These are phyloP conservation scores for Forsythia viridissima DNA, from an alignment of 257 asterid species.

Conservation along the genomic window DNA sequence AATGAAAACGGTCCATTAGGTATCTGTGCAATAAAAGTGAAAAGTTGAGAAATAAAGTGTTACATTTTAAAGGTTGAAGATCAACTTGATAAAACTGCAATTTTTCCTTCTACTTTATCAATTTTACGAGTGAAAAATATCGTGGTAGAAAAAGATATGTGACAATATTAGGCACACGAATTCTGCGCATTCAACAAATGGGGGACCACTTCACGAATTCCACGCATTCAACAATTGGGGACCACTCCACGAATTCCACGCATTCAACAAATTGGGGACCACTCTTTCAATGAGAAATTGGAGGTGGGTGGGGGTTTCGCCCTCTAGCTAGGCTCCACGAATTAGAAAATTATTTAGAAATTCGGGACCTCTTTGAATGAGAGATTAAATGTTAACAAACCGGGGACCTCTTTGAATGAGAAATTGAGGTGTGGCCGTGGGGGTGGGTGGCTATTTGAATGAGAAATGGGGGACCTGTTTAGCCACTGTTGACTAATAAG, in stretches of 20 bases:
- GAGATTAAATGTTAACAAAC: neutral
- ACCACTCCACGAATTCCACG: neutral
- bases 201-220: neutral
- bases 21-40: neutral
- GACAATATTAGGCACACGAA: neutral
- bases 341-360: neutral
- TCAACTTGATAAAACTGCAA: too few species aligned
- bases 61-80: too few species aligned
- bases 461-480: neutral
- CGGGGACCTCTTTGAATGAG: neutral
- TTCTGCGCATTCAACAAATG: neutral
- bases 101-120: too few species aligned
- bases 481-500: neutral
- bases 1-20: neutral
- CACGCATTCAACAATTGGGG: neutral
- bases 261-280: neutral
- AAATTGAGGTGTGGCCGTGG: too few species aligned
- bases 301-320: neutral
- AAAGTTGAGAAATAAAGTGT: too few species aligned
- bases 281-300: neutral
- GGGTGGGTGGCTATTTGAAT: neutral
- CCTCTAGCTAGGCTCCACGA: neutral
- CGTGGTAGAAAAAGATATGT: too few species aligned
- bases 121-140: too few species aligned
- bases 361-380: neutral